Conservation (phyloP, 148 eudicot species). For the Cornus controversa region DNA sequence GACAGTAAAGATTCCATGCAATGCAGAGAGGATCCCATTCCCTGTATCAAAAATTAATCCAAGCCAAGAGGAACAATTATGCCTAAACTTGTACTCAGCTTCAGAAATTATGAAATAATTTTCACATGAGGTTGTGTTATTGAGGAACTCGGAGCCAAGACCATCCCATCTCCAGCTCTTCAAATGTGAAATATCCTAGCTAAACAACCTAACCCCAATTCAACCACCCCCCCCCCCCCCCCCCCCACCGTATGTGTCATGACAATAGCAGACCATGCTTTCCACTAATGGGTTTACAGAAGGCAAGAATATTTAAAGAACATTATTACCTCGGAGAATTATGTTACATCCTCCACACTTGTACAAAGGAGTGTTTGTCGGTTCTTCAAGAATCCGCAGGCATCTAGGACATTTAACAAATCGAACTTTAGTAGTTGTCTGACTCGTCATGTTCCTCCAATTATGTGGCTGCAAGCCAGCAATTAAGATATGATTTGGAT, state of each 20-base stretch:
- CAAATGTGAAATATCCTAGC: not conserved
- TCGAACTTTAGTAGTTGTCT: slow-evolving; percentile 39
- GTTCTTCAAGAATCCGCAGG: slow-evolving; percentile 57
- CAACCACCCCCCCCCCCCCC: not conserved
- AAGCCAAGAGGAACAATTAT: too few relatives aligned
- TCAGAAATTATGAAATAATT: not conserved
- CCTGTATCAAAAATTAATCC: too few relatives aligned
- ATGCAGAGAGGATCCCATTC: not conserved
- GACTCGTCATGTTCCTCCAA: slow-evolving; percentile 38
- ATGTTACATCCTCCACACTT: slow-evolving; percentile 76
- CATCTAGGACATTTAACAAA: slow-evolving; percentile 81
- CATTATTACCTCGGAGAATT: slow-evolving; percentile 62
- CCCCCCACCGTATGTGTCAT: not conserved
- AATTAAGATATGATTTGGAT: slow-evolving; percentile 3
- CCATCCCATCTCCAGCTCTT: not conserved
- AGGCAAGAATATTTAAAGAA: too few relatives aligned
- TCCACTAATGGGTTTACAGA: too few relatives aligned
- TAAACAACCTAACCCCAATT: not conserved
- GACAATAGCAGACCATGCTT: not conserved
- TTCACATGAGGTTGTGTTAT: not conserved
- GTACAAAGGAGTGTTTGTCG: slow-evolving; percentile 58
- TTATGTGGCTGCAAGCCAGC: slow-evolving; percentile 19
- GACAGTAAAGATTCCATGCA: not conserved
- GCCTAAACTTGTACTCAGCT: too few relatives aligned
- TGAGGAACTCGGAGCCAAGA: not conserved